Evolutionary conservation across 139 green algal species (phyloP).

Genomic region (Edaphochlamys debaryana): DNA sequence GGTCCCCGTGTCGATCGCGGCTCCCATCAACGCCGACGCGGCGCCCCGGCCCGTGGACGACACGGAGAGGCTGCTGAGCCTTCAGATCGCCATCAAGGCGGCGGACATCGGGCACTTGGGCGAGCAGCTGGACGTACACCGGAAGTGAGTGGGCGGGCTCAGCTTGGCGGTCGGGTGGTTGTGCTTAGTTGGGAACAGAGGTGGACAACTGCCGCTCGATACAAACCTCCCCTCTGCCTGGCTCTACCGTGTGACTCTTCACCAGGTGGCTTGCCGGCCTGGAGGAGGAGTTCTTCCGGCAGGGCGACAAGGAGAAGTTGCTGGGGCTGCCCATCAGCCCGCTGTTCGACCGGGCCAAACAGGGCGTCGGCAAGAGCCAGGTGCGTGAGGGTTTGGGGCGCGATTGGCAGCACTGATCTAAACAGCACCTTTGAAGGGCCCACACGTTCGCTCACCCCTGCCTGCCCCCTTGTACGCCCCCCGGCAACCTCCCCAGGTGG

Average conservation of each 20-base stretch:
- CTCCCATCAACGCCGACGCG: not conserved
- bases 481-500: slow-evolving; percentile 19
- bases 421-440: too few relatives aligned
- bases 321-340: slow-evolving; percentile 43
- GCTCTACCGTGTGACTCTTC: too few relatives aligned
- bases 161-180: too few relatives aligned
- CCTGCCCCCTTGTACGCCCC: too few relatives aligned
- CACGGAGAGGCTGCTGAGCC: slow-evolving; percentile 26
- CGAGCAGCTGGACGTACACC: slow-evolving; percentile 49
- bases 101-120: slow-evolving; percentile 56
- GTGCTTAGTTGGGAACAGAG: too few relatives aligned
- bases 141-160: not conserved
- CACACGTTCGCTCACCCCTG: too few relatives aligned
- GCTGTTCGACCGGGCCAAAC: slow-evolving; percentile 62
- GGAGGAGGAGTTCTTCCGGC: slow-evolving; percentile 63
- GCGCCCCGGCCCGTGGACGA: slow-evolving; percentile 17
- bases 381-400: too few relatives aligned
- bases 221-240: too few relatives aligned
- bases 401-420: too few relatives aligned
- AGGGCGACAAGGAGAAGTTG: slow-evolving; percentile 58
- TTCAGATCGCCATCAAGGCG: slow-evolving; percentile 48
- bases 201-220: too few relatives aligned
- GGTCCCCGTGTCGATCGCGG: not conserved
- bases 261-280: slow-evolving; percentile 15
- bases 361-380: slow-evolving; percentile 62